A percentile compares a stretch with the other conserved stretches of the same genome.
Evolutionary conservation across 2,329 filamentous ascomycete species (phyloP).

Genomic region (Aspergillus sp.): DNA sequence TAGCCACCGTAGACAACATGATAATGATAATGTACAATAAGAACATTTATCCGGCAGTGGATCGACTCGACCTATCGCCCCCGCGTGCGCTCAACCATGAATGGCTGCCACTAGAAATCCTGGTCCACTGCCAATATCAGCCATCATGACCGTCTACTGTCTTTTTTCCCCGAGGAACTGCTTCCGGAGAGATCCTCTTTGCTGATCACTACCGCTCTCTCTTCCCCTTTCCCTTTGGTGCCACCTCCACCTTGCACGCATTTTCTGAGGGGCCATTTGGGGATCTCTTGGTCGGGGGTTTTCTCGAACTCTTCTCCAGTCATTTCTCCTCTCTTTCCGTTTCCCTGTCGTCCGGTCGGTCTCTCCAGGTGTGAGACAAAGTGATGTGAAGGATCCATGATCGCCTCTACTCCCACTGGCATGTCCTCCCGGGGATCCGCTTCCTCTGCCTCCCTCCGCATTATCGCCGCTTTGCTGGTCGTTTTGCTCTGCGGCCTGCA

Average conservation of each 20-base stretch:
- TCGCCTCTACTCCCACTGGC: conserved; percentile 11
- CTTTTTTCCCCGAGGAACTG: no score
- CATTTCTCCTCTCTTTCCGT: conserved; percentile 1
- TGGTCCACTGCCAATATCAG: no score
- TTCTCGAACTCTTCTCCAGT: background rate
- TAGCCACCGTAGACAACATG: no score
- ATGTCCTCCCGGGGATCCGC: conserved; percentile 14
- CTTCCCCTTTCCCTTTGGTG: background rate
- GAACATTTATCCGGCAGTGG: no score
- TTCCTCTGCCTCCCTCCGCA: conserved; percentile 6
- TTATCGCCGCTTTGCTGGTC: conserved; percentile 16
- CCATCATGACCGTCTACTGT: no score
- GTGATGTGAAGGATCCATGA: conserved; percentile 31
- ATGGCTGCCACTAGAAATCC: no score
- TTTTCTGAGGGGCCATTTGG: background rate
- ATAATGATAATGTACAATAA: no score
- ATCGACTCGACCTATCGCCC: no score
- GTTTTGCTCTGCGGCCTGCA: conserved; percentile 19
- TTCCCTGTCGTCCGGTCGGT: no score
- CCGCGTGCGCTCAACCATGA: no score
- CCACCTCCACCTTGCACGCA: background rate
- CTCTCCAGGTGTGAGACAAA: background rate
- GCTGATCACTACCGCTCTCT: background rate
- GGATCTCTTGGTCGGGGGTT: background rate
- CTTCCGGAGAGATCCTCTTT: background rate